Base-by-base conservation (phyloP, 768 basidiomycete genomes). In the Termitomyces eurrhizus region DNA sequence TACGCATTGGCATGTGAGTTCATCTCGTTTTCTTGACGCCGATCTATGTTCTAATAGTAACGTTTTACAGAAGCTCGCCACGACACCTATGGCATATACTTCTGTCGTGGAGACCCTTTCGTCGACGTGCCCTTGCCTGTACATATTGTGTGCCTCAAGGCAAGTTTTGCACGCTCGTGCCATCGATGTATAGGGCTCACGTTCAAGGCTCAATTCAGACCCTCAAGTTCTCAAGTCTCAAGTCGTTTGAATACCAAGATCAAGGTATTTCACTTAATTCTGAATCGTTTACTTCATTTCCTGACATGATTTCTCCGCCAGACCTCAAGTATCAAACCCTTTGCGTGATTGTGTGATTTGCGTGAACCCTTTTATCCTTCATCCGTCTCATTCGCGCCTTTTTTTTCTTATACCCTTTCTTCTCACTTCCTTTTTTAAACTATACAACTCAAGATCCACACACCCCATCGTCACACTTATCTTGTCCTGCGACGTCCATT, bases 81-180 rank as follows among this genome's bases (percentile, higher is more conserved):
- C 29, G 16, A 2, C 6, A 33, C 9, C 18, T 8, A 50, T 50
- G 8, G 18, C 18, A n/a, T 9, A 18, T 33, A 8, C n/a, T 16
- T 11, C 32, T n/a, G 7, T 46, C 21, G 24, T 18, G 18, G 16
- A 11, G 49, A 33, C 49, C 32, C 12, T 46, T 12, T 13, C 24
- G 12, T 6, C 21, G 13, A 8, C 26, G 46, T 29, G 29, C 7
- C 14, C n/a, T n/a, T n/a, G n/a, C n/a, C n/a, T n/a, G n/a, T n/a
- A n/a, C n/a, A n/a, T n/a, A n/a, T n/a, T n/a, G 36, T 52, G 52
- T 50, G 48, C 36, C 24, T 52, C 52, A 52, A 52, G 52, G 52
- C 24, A 52, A 37, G 24, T 36, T 24, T 14, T 16, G 16, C 24
- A 3, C 14, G 18, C 13, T 26, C 26, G 36, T 16, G 12, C 18